phyloP scores from a whole-genome alignment of 1,284 basidiomycete genomes.

The Malassezia pachydermatis region DNA sequence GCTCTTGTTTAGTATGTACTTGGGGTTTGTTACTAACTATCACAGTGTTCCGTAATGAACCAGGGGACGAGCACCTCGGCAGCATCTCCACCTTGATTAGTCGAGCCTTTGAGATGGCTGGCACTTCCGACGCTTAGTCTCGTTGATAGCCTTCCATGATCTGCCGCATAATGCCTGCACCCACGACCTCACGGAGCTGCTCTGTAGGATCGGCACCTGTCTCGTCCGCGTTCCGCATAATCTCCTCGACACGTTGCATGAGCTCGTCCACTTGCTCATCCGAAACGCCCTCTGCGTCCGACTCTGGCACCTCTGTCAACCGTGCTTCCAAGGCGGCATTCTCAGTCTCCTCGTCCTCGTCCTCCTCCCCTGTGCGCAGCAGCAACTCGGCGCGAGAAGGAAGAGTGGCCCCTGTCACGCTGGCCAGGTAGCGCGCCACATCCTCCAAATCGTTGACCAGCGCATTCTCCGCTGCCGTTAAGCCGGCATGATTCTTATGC shows the following conservation, averaged over 20 bases:
- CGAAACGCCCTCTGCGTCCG: constrained; percentile 12
- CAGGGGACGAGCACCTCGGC: constrained; percentile 86
- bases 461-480: constrained; percentile 36
- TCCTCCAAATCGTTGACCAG: constrained; percentile 30
- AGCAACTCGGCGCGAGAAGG: constrained; percentile 5
- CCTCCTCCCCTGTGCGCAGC: constrained; percentile 9
- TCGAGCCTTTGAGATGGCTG: constrained; percentile 28
- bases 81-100: constrained; percentile 42
- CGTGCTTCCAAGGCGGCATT: constrained; percentile 14
- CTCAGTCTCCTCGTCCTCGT: constrained; percentile 18
- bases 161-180: constrained; percentile 30
- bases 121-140: not conserved
- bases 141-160: constrained; percentile 26
- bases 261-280: constrained; percentile 26
- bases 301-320: constrained; percentile 8
- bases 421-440: constrained; percentile 29
- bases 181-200: constrained; percentile 26
- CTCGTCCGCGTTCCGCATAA: constrained; percentile 26
- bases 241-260: constrained; percentile 29
- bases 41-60: constrained; percentile 89
- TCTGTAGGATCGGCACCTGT: constrained; percentile 30
- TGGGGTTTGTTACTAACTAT: constrained; percentile 52
- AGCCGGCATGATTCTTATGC: constrained; percentile 31
- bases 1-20: constrained; percentile 62
- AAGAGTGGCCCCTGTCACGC: constrained; percentile 28